These are phyloP conservation scores for Cytospora paraplurivora DNA, from an alignment of 2,329 filamentous ascomycete species.

Conservation along the genomic window DNA sequence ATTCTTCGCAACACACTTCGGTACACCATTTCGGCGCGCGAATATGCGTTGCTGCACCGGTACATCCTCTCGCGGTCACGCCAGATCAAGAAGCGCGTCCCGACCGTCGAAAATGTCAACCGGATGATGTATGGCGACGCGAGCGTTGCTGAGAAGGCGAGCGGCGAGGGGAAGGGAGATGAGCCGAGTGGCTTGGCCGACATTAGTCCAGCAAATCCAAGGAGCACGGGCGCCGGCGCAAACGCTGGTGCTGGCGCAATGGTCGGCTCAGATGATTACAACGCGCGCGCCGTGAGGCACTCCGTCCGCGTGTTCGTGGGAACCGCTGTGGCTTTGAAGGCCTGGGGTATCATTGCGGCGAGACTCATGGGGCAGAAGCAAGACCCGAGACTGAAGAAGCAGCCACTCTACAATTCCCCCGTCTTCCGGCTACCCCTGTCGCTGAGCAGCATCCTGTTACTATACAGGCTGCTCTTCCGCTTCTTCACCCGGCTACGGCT, in stretches of 20 bases:
- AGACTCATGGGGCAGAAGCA: constrained; percentile 48
- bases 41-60: constrained; percentile 83
- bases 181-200: constrained; percentile 6
- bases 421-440: constrained; percentile 80
- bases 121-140: constrained; percentile 52
- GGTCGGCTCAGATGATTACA: constrained; percentile 62
- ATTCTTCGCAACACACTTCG: constrained; percentile 83
- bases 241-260: constrained; percentile 31
- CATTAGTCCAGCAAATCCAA: constrained; percentile 16
- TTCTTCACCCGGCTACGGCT: constrained; percentile 81
- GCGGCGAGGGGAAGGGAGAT: constrained; percentile 35
- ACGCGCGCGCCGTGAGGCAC: constrained; percentile 69
- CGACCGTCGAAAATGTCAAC: constrained; percentile 58
- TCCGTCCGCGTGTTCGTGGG: constrained; percentile 70
- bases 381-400: constrained; percentile 46
- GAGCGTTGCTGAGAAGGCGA: constrained; percentile 22
- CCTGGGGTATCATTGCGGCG: constrained; percentile 57
- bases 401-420: constrained; percentile 63
- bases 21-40: constrained; percentile 81
- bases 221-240: constrained; percentile 26
- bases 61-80: constrained; percentile 76
- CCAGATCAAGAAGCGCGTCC: constrained; percentile 55
- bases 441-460: constrained; percentile 80
- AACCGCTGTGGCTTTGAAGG: constrained; percentile 64
- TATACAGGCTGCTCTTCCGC: constrained; percentile 86